Base-by-base conservation (phyloP, 148 eudicot genomes). In the Chenopodium quinoa region DNA sequence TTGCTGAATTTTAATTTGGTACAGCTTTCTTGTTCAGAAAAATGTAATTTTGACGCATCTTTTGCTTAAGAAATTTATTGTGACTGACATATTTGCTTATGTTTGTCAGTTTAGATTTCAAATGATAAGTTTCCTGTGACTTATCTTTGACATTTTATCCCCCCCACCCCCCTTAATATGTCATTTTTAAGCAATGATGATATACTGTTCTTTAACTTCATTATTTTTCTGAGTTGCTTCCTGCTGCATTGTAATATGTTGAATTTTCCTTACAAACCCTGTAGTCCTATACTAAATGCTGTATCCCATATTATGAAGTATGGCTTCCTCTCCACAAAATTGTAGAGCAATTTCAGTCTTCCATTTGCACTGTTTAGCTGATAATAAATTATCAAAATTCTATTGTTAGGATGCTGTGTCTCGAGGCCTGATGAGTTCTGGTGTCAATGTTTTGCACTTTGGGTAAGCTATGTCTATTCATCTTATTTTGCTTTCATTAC, bases 351-450 rank as follows among this genome's bases (percentile, higher is more conserved):
- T 32, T 27, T 37, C 27, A 12, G 31, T 6, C 44, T 77, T 27
- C 23, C 13, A 22, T 60, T 16, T 37, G 16, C 14, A 0, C 8
- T 44, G 44, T 29, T 58, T 71, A 75, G 71, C 31, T 70, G 54
- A 37, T 37, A 60, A 37, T 7, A 19, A 52, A 69, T 29, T 34
- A 9, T 47, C 37, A 52, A 32, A 2, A 54, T 66, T 83, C 68
- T 76, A 78, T 77, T 86, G 84, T 78, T 95, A 96, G 99, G 98
- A 96, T 92, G 98, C 99, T 66, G 98, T 91, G 79, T 94, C 99
- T 81, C 91, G 92, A 83, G 99, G 99, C 86, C 85, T 94, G 78
- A 88, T 88, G 72, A 88, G 89, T 80, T 94, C 91, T 84, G 98
- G 95, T 62, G 82, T 89, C 74, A 90, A 92, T 83, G 93, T 96